These are phyloP conservation scores for Suhomyces emberorum DNA, from an alignment of 805 yeast genomes.

Conservation along the genomic window DNA sequence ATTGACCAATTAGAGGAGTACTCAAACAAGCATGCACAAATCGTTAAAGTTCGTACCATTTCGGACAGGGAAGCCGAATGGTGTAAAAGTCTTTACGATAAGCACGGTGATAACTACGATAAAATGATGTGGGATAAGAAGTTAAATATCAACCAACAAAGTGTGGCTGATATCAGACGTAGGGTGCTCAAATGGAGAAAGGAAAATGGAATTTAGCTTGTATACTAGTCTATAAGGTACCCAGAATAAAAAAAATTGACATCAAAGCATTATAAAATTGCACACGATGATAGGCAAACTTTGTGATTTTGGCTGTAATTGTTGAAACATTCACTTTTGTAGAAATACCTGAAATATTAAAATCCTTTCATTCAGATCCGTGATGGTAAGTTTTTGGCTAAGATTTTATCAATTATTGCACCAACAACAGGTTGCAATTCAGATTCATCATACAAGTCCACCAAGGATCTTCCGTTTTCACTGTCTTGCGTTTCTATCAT, in stretches of 20 bases:
- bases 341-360: background rate
- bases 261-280: no score
- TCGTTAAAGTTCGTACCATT: slow-evolving; percentile 51
- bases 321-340: no score
- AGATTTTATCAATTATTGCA: slow-evolving; percentile 32
- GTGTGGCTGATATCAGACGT: slow-evolving; percentile 77
- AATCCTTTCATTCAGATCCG: slow-evolving; percentile 12
- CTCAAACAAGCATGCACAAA: slow-evolving; percentile 43
- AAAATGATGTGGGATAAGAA: slow-evolving; percentile 92
- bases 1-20: slow-evolving; percentile 64
- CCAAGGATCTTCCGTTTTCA: slow-evolving; percentile 23
- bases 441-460: slow-evolving; percentile 33
- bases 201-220: slow-evolving; percentile 33
- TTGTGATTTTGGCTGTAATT: no score
- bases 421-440: slow-evolving; percentile 37
- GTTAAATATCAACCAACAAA: slow-evolving; percentile 77
- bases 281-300: no score
- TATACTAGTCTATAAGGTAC: no score
- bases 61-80: slow-evolving; percentile 75
- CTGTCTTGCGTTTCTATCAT: slow-evolving; percentile 66
- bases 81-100: slow-evolving; percentile 59
- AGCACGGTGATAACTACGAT: slow-evolving; percentile 83
- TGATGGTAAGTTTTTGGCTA: slow-evolving; percentile 28
- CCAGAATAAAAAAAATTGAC: no score
- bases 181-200: slow-evolving; percentile 71